A percentile compares a stretch with the other conserved stretches of the same genome.
Evolutionary conservation across 345 rosid genomes (phyloP).

Genomic region (Boechera stricta): DNA sequence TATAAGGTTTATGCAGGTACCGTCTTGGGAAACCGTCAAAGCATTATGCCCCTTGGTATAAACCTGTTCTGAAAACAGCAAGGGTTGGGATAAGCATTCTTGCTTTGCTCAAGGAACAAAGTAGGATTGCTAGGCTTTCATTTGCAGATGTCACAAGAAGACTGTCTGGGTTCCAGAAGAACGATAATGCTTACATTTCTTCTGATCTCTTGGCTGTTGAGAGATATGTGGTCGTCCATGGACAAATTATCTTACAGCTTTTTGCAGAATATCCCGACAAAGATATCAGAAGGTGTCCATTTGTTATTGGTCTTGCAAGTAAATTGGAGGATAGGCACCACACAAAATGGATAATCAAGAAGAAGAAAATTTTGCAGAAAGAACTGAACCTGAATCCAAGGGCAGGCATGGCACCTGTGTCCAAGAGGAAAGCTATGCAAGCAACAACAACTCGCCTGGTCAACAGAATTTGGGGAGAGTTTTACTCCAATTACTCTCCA

Average conservation of each 20-base stretch:
- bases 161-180: slow-evolving; percentile 56
- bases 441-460: slow-evolving; percentile 82
- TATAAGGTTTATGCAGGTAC: slow-evolving; percentile 59
- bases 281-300: slow-evolving; percentile 60
- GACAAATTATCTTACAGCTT: slow-evolving; percentile 71
- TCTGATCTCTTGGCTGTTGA: slow-evolving; percentile 63
- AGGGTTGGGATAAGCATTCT: slow-evolving; percentile 68
- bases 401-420: slow-evolving; percentile 55
- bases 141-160: slow-evolving; percentile 59
- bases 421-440: slow-evolving; percentile 76
- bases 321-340: slow-evolving; percentile 82
- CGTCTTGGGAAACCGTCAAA: slow-evolving; percentile 87
- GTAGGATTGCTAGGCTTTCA: slow-evolving; percentile 64
- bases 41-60: slow-evolving; percentile 79
- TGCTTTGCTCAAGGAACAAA: slow-evolving; percentile 64
- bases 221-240: slow-evolving; percentile 82
- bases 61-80: slow-evolving; percentile 73
- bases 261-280: slow-evolving; percentile 68
- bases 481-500: slow-evolving; percentile 64
- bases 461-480: slow-evolving; percentile 88
- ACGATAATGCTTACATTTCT: slow-evolving; percentile 66
- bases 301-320: slow-evolving; percentile 56
- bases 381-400: slow-evolving; percentile 69
- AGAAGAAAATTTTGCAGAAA: slow-evolving; percentile 55
- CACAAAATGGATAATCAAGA: slow-evolving; percentile 80